A percentile compares a stretch with the other conserved stretches of the same genome.
Evolutionary conservation across 108 stramenopile genomes (phyloP).

Genomic region (Pelagomonas calceolata): DNA sequence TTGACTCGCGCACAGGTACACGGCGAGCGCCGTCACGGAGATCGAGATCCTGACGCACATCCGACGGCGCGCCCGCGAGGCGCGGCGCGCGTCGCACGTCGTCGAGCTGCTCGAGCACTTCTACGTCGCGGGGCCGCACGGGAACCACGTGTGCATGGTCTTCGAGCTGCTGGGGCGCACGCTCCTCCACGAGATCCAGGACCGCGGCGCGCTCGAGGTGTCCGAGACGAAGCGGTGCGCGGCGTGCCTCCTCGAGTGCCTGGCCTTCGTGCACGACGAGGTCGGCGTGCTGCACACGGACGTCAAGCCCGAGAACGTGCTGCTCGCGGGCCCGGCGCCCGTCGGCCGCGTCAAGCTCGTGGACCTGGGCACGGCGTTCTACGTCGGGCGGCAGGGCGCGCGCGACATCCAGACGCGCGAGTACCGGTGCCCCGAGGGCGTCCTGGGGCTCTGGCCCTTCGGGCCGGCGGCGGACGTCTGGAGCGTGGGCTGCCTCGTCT

Average conservation of each 20-base stretch:
- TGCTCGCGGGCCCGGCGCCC: neutral
- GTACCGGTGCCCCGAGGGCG: constrained; percentile 46
- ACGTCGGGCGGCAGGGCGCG: constrained; percentile 44
- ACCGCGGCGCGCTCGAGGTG: constrained; percentile 33
- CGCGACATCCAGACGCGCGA: constrained; percentile 53
- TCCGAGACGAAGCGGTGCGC: constrained; percentile 31
- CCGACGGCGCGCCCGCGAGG: neutral
- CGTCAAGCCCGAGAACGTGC: constrained; percentile 44
- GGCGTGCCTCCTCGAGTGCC: constrained; percentile 30
- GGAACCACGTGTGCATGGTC: constrained; percentile 47
- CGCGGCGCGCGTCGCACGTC: constrained; percentile 9
- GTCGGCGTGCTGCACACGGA: constrained; percentile 52
- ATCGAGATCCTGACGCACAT: constrained; percentile 72
- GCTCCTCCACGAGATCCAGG: constrained; percentile 40
- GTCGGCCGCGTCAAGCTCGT: constrained; percentile 15
- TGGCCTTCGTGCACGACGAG: constrained; percentile 39
- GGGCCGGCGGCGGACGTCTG: constrained; percentile 51
- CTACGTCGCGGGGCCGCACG: constrained; percentile 39
- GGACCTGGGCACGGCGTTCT: constrained; percentile 52
- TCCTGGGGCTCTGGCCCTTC: constrained; percentile 16
- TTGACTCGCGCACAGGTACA: constrained; percentile 85
- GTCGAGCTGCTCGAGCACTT: constrained; percentile 39
- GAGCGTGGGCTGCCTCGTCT: constrained; percentile 45
- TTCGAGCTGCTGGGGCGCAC: constrained; percentile 51
- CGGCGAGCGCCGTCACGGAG: constrained; percentile 91